phyloP scores from a whole-genome alignment of 192 early-diverging fungal species.

The Pecoramyces ruminantium region DNA sequence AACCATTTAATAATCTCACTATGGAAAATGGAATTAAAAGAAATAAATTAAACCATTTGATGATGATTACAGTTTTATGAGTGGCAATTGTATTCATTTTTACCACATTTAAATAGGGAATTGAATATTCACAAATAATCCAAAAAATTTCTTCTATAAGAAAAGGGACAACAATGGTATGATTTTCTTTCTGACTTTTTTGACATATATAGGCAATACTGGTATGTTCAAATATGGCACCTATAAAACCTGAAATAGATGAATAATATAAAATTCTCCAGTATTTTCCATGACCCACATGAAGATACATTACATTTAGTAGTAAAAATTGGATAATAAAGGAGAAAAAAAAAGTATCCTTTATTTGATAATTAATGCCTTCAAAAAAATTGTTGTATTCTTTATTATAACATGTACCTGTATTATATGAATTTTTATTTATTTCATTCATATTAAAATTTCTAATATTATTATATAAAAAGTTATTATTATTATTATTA shows the following conservation, averaged over 20 bases:
- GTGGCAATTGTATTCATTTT: too few species aligned
- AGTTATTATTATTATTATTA: too few species aligned
- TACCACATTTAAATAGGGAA: too few species aligned
- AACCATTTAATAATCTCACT: too few species aligned
- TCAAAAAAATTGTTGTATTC: background rate
- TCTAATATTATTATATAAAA: too few species aligned
- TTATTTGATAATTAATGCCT: background rate
- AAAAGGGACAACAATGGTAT: background rate
- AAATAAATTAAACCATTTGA: too few species aligned
- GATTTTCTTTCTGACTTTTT: background rate
- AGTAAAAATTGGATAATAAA: background rate
- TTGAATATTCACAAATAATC: background rate
- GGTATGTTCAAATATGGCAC: background rate
- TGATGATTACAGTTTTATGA: too few species aligned
- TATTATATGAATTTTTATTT: background rate
- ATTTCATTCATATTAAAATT: too few species aligned
- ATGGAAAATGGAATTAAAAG: too few species aligned
- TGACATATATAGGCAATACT: background rate
- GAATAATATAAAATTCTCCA: background rate
- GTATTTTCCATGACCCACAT: background rate
- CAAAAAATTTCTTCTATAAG: background rate
- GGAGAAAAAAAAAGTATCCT: background rate
- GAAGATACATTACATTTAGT: background rate
- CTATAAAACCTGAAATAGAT: background rate
- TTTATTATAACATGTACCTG: background rate